Percentiles rank a stretch among this genome's conserved stretches.
phyloP scores from a whole-genome alignment of 164 flowering plant species.

The Kalanchoe fedtschenkoi region DNA sequence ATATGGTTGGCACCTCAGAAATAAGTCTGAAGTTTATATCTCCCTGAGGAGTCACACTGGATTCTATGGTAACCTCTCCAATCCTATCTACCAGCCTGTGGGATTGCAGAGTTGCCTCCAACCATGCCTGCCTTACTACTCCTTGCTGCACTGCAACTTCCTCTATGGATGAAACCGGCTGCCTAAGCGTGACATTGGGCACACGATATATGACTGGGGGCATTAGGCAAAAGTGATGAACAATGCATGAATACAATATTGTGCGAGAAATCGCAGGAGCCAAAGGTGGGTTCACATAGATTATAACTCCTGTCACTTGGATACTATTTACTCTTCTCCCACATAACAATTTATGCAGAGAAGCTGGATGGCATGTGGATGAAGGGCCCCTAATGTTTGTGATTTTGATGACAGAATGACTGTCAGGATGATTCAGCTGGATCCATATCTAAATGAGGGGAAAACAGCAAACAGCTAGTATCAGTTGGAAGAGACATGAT shows the following conservation, averaged over 20 bases:
- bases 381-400: not conserved
- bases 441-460: not conserved
- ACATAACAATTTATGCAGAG: not conserved
- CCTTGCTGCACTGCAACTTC: not conserved
- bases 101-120: not conserved
- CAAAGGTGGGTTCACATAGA: not conserved
- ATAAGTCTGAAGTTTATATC: slow-evolving; percentile 4
- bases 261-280: not conserved
- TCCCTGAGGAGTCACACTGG: slow-evolving; percentile 1
- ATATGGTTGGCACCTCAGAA: slow-evolving; percentile 1
- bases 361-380: not conserved
- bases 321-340: slow-evolving; percentile 2
- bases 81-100: not conserved
- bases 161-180: not conserved
- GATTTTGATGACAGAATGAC: not conserved
- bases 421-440: not conserved
- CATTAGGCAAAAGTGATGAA: not conserved
- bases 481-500: not conserved
- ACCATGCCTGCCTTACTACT: not conserved
- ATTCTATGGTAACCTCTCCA: slow-evolving; percentile 3
- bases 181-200: not conserved
- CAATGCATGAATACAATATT: not conserved
- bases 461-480: not conserved
- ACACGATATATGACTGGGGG: not conserved
- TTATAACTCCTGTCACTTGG: not conserved